Conservation (phyloP, 2,329 filamentous ascomycete species). For the Clarireedia monteithiana region DNA sequence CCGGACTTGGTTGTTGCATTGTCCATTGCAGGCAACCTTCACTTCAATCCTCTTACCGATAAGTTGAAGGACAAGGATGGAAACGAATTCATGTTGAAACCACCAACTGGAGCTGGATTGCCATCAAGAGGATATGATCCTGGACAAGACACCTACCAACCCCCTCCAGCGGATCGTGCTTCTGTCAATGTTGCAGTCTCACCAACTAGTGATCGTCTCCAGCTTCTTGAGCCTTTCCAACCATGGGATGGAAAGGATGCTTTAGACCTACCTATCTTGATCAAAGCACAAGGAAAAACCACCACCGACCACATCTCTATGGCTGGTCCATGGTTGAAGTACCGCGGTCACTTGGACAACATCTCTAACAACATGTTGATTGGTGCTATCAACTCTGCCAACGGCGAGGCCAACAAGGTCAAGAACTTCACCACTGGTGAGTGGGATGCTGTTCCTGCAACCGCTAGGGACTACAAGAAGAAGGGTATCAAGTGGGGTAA, state of each 20-base stretch:
- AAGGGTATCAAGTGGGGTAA: constrained; percentile 82
- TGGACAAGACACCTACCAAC: constrained; percentile 91
- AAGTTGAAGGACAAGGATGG: constrained; percentile 90
- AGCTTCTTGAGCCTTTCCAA: constrained; percentile 79
- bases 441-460: constrained; percentile 82
- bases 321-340: constrained; percentile 96
- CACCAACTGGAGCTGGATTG: constrained; percentile 74
- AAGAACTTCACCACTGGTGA: constrained; percentile 82
- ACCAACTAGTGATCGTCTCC: constrained; percentile 86
- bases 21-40: constrained; percentile 72
- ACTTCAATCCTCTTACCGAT: constrained; percentile 94
- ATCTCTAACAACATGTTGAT: constrained; percentile 99
- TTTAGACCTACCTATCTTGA: constrained; percentile 76
- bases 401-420: constrained; percentile 96
- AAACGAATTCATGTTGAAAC: constrained; percentile 85
- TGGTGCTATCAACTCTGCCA: constrained; percentile 91
- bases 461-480: constrained; percentile 97
- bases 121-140: constrained; percentile 80
- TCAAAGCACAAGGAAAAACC: constrained; percentile 95
- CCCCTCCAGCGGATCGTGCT: constrained; percentile 72
- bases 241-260: constrained; percentile 92
- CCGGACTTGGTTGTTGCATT: constrained; percentile 85
- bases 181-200: constrained; percentile 73
- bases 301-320: constrained; percentile 97
- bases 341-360: constrained; percentile 97